Evolutionary conservation across 805 yeast species (phyloP).

Genomic region (Metschnikowia anglica): DNA sequence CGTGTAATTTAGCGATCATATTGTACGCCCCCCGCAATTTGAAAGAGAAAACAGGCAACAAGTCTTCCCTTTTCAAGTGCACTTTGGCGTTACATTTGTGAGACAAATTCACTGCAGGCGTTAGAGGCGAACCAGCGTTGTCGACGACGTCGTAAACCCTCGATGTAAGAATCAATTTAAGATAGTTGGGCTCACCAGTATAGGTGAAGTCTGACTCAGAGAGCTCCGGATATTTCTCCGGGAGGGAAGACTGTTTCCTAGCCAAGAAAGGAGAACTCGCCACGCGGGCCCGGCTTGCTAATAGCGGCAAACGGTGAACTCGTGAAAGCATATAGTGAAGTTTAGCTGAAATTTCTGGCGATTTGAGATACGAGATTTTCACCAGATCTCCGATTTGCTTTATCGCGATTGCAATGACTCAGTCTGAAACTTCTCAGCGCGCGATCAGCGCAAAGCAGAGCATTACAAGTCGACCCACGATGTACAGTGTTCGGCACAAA

Average conservation of each 20-base stretch:
- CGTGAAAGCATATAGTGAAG: slow-evolving; percentile 5
- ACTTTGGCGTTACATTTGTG: slow-evolving; percentile 75
- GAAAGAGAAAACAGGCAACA: slow-evolving; percentile 92
- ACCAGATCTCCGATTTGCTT: background rate
- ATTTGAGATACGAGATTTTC: slow-evolving; percentile 1
- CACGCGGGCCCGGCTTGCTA: slow-evolving; percentile 1
- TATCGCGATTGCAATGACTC: slow-evolving; percentile 9
- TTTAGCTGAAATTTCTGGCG: background rate
- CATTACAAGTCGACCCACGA: too few species aligned
- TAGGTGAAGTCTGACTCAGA: slow-evolving; percentile 50
- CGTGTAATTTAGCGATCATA: slow-evolving; percentile 84
- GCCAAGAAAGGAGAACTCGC: background rate
- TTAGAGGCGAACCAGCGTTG: slow-evolving; percentile 73
- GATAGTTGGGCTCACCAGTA: slow-evolving; percentile 83
- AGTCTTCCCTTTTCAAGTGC: slow-evolving; percentile 84
- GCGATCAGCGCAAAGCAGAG: slow-evolving; percentile 1
- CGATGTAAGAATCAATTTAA: slow-evolving; percentile 85
- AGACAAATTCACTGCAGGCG: slow-evolving; percentile 71
- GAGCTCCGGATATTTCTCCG: slow-evolving; percentile 46
- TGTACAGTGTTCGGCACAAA: too few species aligned
- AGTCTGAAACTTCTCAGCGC: background rate
- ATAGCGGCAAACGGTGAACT: slow-evolving; percentile 4
- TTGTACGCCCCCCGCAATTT: slow-evolving; percentile 97
- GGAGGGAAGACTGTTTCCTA: slow-evolving; percentile 12
- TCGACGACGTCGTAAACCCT: slow-evolving; percentile 93